Percentiles rank a stretch among this genome's conserved stretches.
Evolutionary conservation across 441 rosid species (phyloP).

Genomic region (Capsella rubella): DNA sequence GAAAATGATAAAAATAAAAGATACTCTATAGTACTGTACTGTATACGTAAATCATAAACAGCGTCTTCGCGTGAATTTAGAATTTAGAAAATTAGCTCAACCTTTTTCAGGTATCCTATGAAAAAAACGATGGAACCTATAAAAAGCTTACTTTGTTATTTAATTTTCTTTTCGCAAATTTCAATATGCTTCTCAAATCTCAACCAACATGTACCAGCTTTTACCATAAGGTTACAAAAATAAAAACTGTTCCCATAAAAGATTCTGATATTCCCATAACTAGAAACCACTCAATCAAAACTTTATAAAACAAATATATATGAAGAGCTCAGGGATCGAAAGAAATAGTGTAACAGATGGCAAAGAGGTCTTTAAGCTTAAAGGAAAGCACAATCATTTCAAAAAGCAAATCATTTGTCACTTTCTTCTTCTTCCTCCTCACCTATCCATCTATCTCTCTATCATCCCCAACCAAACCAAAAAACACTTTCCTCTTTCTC

Average conservation of each 20-base stretch:
- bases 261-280: neutral
- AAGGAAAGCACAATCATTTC: constrained; percentile 36
- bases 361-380: constrained; percentile 32
- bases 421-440: constrained; percentile 40
- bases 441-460: constrained; percentile 13
- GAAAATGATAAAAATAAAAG: neutral
- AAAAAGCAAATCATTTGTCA: constrained; percentile 43
- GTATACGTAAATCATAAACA: neutral
- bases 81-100: neutral
- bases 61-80: constrained; percentile 26
- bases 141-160: constrained; percentile 7
- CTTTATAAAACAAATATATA: neutral
- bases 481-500: constrained; percentile 34
- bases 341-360: constrained; percentile 35
- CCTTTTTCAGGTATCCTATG: constrained; percentile 43
- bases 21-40: no score
- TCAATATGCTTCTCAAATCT: constrained; percentile 1
- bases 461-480: constrained; percentile 32
- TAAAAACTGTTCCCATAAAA: neutral
- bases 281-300: neutral
- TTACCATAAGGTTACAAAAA: neutral
- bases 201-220: constrained; percentile 16
- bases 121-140: constrained; percentile 20
- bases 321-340: constrained; percentile 3
- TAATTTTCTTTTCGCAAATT: constrained; percentile 3